phyloP scores from a whole-genome alignment of 1,139 yeast genomes.

The Candida albicans region DNA sequence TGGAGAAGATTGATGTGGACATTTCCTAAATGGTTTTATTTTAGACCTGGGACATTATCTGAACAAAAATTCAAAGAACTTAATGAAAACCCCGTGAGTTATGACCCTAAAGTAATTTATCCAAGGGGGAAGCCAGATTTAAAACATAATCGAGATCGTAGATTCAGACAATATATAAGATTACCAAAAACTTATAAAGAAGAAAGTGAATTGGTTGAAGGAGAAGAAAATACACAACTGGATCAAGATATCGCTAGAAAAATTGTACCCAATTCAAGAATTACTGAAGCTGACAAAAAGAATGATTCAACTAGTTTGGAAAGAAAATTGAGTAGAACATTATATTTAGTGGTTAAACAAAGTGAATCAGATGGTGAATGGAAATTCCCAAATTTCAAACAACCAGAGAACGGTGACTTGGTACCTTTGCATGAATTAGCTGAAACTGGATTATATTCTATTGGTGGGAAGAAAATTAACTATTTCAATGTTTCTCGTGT shows the following conservation, averaged over 20 bases:
- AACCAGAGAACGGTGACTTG: constrained; percentile 19
- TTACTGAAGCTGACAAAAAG: constrained; percentile 70
- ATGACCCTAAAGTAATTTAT: constrained; percentile 73
- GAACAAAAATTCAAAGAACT: constrained; percentile 78
- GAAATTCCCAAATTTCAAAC: constrained; percentile 71
- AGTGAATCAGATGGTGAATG: constrained; percentile 52
- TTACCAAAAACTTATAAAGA: constrained; percentile 61
- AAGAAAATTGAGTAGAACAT: constrained; percentile 74
- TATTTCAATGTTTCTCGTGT: constrained; percentile 88
- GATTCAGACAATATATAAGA: constrained; percentile 71
- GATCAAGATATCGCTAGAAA: constrained; percentile 64
- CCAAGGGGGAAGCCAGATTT: constrained; percentile 85
- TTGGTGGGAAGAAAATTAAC: constrained; percentile 78
- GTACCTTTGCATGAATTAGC: constrained; percentile 72
- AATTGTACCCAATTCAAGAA: constrained; percentile 68
- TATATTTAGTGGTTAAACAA: constrained; percentile 65
- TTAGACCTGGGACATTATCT: constrained; percentile 84
- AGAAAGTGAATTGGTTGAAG: constrained; percentile 41
- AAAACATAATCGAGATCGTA: constrained; percentile 84
- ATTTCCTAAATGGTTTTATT: constrained; percentile 91
- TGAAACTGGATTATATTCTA: constrained; percentile 63
- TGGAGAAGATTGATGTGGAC: constrained; percentile 96
- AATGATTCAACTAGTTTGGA: constrained; percentile 70
- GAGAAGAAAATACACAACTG: constrained; percentile 25
- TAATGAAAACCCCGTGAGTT: constrained; percentile 72